These are phyloP conservation scores for Chlamydomonas sp. DNA, from an alignment of 139 green algal genomes.

Conservation along the genomic window DNA sequence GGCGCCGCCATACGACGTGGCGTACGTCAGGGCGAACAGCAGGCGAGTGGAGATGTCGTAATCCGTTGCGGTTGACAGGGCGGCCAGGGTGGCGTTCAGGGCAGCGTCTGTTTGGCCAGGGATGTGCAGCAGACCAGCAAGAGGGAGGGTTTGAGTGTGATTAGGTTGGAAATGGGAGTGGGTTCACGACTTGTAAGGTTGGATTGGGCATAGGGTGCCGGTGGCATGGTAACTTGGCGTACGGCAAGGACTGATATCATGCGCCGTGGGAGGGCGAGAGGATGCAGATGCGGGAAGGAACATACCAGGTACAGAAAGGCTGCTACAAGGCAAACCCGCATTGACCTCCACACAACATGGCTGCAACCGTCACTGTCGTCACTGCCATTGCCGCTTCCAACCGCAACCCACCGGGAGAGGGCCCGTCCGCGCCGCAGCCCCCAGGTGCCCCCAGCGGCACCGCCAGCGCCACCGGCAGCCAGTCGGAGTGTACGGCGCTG, in stretches of 20 bases:
- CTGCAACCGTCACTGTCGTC: background rate
- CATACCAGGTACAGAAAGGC: no score
- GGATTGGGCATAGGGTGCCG: background rate
- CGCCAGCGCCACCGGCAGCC: constrained; percentile 5
- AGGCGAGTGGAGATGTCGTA: background rate
- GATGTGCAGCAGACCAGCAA: background rate
- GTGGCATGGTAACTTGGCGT: no score
- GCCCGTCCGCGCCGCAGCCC: background rate
- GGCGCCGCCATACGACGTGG: no score
- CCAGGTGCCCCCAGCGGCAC: constrained; percentile 15
- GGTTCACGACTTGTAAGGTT: background rate
- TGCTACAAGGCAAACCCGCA: background rate
- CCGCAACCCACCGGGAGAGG: background rate
- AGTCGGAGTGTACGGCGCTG: background rate
- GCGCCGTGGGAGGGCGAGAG: no score
- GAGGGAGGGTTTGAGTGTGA: background rate
- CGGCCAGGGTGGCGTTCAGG: background rate
- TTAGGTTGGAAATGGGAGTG: background rate
- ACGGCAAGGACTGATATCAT: no score
- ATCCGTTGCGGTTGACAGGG: background rate
- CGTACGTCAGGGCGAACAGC: constrained; percentile 9
- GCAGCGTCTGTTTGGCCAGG: background rate
- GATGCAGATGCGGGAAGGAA: no score
- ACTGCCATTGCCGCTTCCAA: no score
- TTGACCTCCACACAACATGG: background rate